These are phyloP conservation scores for Sporothrix euskadiensis DNA, from an alignment of 2,329 filamentous ascomycete genomes.

Conservation along the genomic window DNA sequence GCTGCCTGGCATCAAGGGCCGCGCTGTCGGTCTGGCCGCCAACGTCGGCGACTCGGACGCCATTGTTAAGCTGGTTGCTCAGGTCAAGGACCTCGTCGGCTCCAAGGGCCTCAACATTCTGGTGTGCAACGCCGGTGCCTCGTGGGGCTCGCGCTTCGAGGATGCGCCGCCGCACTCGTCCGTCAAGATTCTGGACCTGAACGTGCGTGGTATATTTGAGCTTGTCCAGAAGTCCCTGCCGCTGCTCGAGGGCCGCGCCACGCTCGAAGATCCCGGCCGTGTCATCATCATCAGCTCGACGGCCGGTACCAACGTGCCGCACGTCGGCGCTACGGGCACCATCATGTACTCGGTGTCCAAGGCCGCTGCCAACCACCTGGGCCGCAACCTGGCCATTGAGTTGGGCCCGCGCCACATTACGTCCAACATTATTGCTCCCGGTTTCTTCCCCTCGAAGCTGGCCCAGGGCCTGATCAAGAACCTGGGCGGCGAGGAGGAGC, in stretches of 20 bases:
- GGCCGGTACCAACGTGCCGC: slow-evolving; percentile 63
- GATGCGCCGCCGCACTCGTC: slow-evolving; percentile 61
- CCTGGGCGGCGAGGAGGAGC: slow-evolving; percentile 55
- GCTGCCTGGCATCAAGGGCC: slow-evolving; percentile 57
- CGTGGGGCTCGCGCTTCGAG: slow-evolving; percentile 69
- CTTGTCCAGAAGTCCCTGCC: slow-evolving; percentile 57
- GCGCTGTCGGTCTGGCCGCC: slow-evolving; percentile 64
- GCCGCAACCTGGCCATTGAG: slow-evolving; percentile 65
- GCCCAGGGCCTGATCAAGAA: slow-evolving; percentile 63
- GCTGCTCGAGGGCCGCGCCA: slow-evolving; percentile 34
- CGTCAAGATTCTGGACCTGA: slow-evolving; percentile 67
- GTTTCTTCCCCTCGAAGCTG: slow-evolving; percentile 69
- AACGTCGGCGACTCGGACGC: slow-evolving; percentile 63
- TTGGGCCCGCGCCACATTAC: slow-evolving; percentile 65
- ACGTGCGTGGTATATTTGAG: slow-evolving; percentile 71
- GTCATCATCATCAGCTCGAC: slow-evolving; percentile 68
- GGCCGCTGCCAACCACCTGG: slow-evolving; percentile 63
- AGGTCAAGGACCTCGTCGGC: slow-evolving; percentile 58
- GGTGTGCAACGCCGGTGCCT: slow-evolving; percentile 69
- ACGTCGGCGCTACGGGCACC: slow-evolving; percentile 60
- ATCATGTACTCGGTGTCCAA: slow-evolving; percentile 69
- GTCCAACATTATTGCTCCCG: slow-evolving; percentile 65
- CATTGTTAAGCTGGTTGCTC: slow-evolving; percentile 59
- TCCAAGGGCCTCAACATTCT: slow-evolving; percentile 63
- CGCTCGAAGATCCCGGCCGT: slow-evolving; percentile 56